Conservation (phyloP, 306 rosid species). For the Vigna trinervia region DNA sequence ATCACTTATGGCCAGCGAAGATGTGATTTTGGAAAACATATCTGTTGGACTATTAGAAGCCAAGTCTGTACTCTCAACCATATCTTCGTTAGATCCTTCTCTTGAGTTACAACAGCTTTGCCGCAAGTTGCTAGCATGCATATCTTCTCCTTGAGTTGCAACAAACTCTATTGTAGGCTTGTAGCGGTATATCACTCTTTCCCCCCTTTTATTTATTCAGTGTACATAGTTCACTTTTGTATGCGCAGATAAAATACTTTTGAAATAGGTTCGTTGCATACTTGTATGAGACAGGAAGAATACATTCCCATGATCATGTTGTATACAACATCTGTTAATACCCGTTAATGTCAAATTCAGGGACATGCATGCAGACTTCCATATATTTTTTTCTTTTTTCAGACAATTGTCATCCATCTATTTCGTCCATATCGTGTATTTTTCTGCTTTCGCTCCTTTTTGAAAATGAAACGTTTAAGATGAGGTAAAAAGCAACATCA, state of each 20-base stretch:
- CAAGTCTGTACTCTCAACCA: slow-evolving; percentile 63
- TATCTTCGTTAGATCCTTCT: slow-evolving; percentile 70
- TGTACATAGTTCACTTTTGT: slow-evolving; percentile 38
- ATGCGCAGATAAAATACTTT: slow-evolving; percentile 23
- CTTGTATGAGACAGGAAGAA: neutral
- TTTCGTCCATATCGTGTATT: neutral
- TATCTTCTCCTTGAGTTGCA: slow-evolving; percentile 58
- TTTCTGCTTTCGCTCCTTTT: neutral
- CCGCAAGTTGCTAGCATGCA: slow-evolving; percentile 75
- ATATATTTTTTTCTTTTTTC: neutral
- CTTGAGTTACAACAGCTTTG: slow-evolving; percentile 67
- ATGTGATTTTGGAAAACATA: slow-evolving; percentile 70
- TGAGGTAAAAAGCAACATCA: neutral
- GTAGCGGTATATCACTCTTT: slow-evolving; percentile 4
- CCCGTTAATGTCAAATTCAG: slow-evolving; percentile 16
- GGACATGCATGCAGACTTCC: neutral
- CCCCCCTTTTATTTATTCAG: slow-evolving; percentile 7
- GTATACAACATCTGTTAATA: slow-evolving; percentile 10
- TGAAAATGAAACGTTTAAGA: neutral
- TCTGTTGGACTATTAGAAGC: slow-evolving; percentile 73
- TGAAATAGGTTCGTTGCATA: slow-evolving; percentile 23
- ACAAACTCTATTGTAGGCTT: neutral
- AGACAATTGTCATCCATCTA: neutral
- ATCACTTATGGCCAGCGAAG: slow-evolving; percentile 88
- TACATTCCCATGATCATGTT: slow-evolving; percentile 19